Percentiles rank a stretch among this genome's conserved stretches.
Evolutionary conservation across 441 rosid species (phyloP).

Genomic region (Populus hybrid): DNA sequence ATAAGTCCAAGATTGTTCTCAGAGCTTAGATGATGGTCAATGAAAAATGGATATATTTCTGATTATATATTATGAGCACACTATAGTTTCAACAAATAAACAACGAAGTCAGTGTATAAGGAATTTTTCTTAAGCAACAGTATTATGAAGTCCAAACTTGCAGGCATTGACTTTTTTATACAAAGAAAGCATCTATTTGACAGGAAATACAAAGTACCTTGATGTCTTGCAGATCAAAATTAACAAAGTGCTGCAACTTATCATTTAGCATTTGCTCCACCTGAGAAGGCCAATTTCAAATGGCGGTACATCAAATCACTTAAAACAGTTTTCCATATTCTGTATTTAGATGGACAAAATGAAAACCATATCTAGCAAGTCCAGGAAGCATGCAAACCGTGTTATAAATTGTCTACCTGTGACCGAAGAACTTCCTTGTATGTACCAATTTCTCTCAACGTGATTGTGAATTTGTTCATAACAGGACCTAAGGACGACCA

Average conservation of each 20-base stretch:
- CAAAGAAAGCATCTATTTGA: neutral
- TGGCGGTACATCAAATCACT: conserved; percentile 4
- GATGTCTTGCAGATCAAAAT: conserved; percentile 81
- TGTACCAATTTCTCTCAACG: conserved; percentile 95
- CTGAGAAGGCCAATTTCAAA: conserved; percentile 28
- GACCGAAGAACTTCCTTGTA: conserved; percentile 96
- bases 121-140: neutral
- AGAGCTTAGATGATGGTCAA: neutral
- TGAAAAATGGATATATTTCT: neutral
- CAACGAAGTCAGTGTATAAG: neutral
- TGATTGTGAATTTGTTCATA: conserved; percentile 96
- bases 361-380: neutral
- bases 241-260: conserved; percentile 79
- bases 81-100: neutral
- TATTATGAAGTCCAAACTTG: neutral
- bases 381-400: neutral
- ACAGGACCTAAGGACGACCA: conserved; percentile 62
- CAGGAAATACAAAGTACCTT: conserved; percentile 55
- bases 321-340: neutral
- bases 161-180: neutral
- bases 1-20: neutral
- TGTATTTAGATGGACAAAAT: neutral
- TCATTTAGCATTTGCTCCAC: conserved; percentile 95
- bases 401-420: conserved; percentile 45
- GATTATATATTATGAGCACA: neutral